These are phyloP conservation scores for Trametes sp. DNA, from an alignment of 1,284 basidiomycete species.

Conservation along the genomic window DNA sequence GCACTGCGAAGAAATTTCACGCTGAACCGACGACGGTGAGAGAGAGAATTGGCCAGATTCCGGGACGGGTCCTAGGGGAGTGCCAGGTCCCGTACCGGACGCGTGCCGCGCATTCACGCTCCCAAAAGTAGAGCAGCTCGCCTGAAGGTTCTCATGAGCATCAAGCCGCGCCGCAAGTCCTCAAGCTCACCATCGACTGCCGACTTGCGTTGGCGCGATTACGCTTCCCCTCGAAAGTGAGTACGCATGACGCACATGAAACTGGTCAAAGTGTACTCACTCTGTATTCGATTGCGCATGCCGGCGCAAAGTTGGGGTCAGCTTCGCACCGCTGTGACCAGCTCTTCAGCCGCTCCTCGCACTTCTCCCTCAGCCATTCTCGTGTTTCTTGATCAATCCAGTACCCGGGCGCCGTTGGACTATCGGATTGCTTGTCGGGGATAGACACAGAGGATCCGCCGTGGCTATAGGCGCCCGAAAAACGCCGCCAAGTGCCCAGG, in stretches of 20 bases:
- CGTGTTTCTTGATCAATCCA: neutral
- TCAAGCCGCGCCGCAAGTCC: neutral
- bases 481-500: neutral
- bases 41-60: neutral
- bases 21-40: neutral
- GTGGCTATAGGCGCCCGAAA: no score
- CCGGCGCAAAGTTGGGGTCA: neutral
- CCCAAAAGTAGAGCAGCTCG: neutral
- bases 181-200: neutral
- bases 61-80: neutral
- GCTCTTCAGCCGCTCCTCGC: neutral
- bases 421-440: neutral
- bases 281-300: neutral
- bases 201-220: neutral
- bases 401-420: neutral
- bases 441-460: no score
- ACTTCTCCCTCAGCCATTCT: neutral
- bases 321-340: neutral
- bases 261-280: neutral
- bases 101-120: neutral
- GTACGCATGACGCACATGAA: no score
- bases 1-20: neutral
- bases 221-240: no score
- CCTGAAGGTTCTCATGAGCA: neutral
- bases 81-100: neutral